Percentiles rank a stretch among this genome's conserved stretches.
Evolutionary conservation across 495 filamentous ascomycete species (phyloP).

Genomic region (Neurospora tetraspora): DNA sequence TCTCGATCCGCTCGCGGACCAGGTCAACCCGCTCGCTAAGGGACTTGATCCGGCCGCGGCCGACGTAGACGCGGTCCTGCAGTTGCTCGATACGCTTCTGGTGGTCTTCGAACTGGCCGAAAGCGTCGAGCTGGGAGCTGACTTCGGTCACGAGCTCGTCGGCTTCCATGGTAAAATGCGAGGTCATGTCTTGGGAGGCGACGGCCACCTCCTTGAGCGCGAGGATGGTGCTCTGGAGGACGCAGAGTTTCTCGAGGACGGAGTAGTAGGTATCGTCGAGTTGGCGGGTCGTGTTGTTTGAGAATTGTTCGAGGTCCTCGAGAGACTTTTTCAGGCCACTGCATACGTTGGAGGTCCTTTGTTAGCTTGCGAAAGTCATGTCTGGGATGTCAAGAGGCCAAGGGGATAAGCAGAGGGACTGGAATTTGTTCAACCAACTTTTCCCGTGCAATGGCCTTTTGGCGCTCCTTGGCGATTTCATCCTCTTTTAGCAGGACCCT

Average conservation of each 20-base stretch:
- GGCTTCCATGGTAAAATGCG: constrained; percentile 53
- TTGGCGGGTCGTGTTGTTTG: constrained; percentile 51
- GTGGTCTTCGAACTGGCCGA: constrained; percentile 63
- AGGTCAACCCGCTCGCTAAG: constrained; percentile 57
- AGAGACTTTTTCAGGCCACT: constrained; percentile 36
- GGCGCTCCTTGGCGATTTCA: constrained; percentile 29
- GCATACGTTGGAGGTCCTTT: constrained; percentile 3
- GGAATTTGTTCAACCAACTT: constrained; percentile 20
- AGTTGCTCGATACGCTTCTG: constrained; percentile 54
- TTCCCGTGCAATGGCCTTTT: constrained; percentile 29
- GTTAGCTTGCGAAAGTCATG: constrained; percentile 1
- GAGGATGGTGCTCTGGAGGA: constrained; percentile 56
- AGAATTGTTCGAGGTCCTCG: constrained; percentile 31
- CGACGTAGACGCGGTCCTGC: constrained; percentile 52
- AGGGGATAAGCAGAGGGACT: background rate
- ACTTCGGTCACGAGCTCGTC: constrained; percentile 52
- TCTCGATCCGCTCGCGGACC: constrained; percentile 54
- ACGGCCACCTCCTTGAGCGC: constrained; percentile 61
- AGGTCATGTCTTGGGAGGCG: constrained; percentile 49
- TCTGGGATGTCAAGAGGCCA: background rate
- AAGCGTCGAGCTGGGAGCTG: constrained; percentile 50
- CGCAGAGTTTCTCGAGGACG: constrained; percentile 64
- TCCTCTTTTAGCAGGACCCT: constrained; percentile 18
- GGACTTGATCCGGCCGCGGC: constrained; percentile 51
- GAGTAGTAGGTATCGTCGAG: constrained; percentile 86